Evolutionary conservation across 306 rosid genomes (phyloP), one percentile per base, ranked within the genome.

Genomic region (Castanea mollissima): DNA sequence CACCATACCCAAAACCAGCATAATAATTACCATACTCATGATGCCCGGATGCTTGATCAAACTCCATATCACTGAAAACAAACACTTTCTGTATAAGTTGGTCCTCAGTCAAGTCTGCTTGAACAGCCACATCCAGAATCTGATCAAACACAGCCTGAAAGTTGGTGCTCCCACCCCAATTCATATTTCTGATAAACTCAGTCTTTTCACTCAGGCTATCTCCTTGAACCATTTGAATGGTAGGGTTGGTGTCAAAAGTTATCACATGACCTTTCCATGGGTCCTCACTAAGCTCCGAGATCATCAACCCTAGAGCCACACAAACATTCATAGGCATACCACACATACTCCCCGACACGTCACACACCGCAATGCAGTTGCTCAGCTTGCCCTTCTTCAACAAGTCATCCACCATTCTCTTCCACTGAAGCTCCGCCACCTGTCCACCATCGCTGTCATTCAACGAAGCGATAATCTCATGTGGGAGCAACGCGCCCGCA

Each of bases 401-500:
- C 77, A 34, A 34, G 35, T 34, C 35, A 34, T 34, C 35, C 35
- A 34, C 35, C 35, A 34, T 34, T 34, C 35, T 34, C 35, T 34
- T 34, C 35, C 35, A 34, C 35, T 34, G 35, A 5, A 34, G 35
- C 35, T 34, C 35, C 6, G 35, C 35, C 35, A 34, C 35, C 35
- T 34, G 35, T 34, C 35, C 35, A 1, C 35, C 35, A 5, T 34
- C 35, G 35, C 35, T 1, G 35, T 34, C 35, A 34, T 1, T 1
- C 71, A 89, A 55, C 1, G 87, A 86, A 2, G 0, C 41, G 1
- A 88, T 71, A n/a, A 90, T 88, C 82, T 92, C 79, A 41, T 90
- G 94, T 0, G 93, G 97, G 57, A 90, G 89, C 80, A 90, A 60
- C 0, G 97, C 97, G 2, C 94, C 93, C 0, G 87, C 93, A 0